Base-by-base conservation (phyloP, 352 stramenopile species). In the Elongisporangium anandrum region DNA sequence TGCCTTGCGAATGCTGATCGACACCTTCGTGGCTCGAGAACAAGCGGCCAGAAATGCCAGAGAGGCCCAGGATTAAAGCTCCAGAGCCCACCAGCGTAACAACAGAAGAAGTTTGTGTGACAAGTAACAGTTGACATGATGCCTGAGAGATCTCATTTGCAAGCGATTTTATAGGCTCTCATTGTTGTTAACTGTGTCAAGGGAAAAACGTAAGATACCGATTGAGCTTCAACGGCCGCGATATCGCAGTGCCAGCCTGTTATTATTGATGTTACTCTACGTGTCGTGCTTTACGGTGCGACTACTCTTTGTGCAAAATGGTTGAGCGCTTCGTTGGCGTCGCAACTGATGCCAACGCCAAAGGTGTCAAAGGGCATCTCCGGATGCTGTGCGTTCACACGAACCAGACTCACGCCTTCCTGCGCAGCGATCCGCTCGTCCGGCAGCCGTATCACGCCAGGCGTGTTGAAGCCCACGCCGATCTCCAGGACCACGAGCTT, bases 401-500 rank as follows among this genome's bases (percentile, higher is more conserved):
- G 76, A 10, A 92, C 59, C 50, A 92, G 70, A 17, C 62, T 61
- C 19, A 85, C 78, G 20, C 71, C 70, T 12, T 81, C 59, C 3
- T 62, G 54, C 9, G 64, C 62, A 2, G 75, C 75, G 53, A 88
- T 57, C 1, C 68, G 66, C 52, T 92, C 80, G 41, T 88, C 73
- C 1, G 80, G 80, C 16, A 87, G 60, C 2, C 80, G 72, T 10
- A 88, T 52, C 16, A 92, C 78, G 2, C 65, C 76, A 0, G 80
- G 83, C 1, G 83, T 92, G 56, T 90, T 92, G 61, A 88, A 90
- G 6, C 83, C 79, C 34, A 73, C 79, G 19, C 83, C 83, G 29
- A 92, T 60, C 54, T 92, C 80, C 15, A 90, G 68, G 17, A 90
- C 78, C 15, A 75, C 80, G 47, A 92, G 76, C 38, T 85, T 90